Conservation (phyloP, 129 eudicot genomes). For the Glebionis coronaria region DNA sequence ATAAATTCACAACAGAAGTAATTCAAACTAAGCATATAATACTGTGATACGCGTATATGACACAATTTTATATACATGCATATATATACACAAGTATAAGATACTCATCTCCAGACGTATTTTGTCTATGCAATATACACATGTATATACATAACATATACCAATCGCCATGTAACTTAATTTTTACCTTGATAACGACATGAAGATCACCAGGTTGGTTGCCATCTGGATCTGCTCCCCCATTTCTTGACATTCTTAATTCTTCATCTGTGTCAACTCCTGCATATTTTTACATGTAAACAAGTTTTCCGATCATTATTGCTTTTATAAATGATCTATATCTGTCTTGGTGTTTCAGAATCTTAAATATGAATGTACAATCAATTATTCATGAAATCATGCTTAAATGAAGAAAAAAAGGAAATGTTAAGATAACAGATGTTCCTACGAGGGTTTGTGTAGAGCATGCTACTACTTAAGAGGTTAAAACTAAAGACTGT, state of each 20-base stretch:
- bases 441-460: neutral
- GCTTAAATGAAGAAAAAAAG: neutral
- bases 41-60: neutral
- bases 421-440: neutral
- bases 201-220: constrained; percentile 87
- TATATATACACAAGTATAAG: constrained; percentile 2
- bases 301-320: neutral
- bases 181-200: constrained; percentile 64
- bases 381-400: neutral
- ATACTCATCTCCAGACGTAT: too few species aligned
- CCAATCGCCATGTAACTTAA: constrained; percentile 14
- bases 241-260: constrained; percentile 64
- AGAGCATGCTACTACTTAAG: neutral
- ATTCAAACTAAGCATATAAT: constrained; percentile 2
- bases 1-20: neutral
- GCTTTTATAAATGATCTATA: constrained; percentile 5
- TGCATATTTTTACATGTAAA: constrained; percentile 25
- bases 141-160: neutral
- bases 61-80: neutral
- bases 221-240: constrained; percentile 98
- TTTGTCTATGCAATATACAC: neutral
- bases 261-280: constrained; percentile 76
- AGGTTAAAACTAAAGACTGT: neutral
- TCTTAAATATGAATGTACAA: neutral
- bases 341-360: neutral